Conservation (phyloP, 768 basidiomycete genomes). For the Leccinellum rugosiceps region DNA sequence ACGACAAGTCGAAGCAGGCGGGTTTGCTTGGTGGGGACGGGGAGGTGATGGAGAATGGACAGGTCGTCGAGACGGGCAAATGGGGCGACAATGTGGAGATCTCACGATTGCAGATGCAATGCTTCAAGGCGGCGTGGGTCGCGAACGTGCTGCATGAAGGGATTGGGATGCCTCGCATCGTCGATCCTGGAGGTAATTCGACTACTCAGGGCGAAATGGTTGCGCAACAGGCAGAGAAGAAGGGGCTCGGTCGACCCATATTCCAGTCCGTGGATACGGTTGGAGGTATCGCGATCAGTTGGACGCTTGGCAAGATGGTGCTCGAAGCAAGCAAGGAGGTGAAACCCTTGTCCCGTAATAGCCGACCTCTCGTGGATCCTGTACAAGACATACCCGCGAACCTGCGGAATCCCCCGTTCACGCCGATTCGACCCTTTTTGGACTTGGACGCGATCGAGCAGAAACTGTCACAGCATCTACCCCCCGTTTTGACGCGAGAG, state of each 20-base stretch:
- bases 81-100: slow-evolving; percentile 79
- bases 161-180: slow-evolving; percentile 88
- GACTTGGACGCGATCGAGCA: slow-evolving; percentile 62
- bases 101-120: slow-evolving; percentile 91
- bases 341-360: slow-evolving; percentile 42
- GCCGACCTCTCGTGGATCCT: slow-evolving; percentile 67
- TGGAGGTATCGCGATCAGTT: slow-evolving; percentile 89
- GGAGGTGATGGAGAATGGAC: slow-evolving; percentile 57
- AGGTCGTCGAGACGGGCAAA: slow-evolving; percentile 58
- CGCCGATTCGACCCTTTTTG: slow-evolving; percentile 62
- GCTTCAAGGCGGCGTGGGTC: slow-evolving; percentile 99
- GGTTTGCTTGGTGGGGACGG: slow-evolving; percentile 57
- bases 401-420: slow-evolving; percentile 46
- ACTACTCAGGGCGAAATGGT: slow-evolving; percentile 70
- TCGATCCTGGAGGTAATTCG: slow-evolving; percentile 79
- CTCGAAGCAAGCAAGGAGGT: slow-evolving; percentile 93
- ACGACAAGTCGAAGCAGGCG: slow-evolving; percentile 50
- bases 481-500: slow-evolving; percentile 54
- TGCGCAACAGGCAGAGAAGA: slow-evolving; percentile 70
- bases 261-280: slow-evolving; percentile 95
- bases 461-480: slow-evolving; percentile 62
- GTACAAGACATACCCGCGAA: slow-evolving; percentile 60
- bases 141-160: slow-evolving; percentile 95
- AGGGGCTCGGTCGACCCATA: slow-evolving; percentile 76
- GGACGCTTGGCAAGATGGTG: slow-evolving; percentile 99